Conservation (phyloP, 345 rosid species). For the Dipteronia sinensis region DNA sequence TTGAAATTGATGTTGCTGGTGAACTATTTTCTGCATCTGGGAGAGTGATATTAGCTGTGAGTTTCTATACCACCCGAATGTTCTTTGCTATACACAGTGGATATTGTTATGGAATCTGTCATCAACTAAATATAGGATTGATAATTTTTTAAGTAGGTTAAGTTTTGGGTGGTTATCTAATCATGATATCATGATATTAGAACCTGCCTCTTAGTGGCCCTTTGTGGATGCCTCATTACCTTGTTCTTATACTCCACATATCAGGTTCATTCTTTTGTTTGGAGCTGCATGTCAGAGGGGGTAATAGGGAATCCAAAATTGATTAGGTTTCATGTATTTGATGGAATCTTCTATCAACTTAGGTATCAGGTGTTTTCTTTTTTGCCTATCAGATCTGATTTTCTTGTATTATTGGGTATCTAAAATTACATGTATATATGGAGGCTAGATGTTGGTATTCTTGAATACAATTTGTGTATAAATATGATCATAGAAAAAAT, state of each 20-base stretch:
- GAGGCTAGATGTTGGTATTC: too few species aligned
- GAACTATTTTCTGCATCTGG: conserved; percentile 88
- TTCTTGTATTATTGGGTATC: too few species aligned
- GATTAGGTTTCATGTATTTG: too few species aligned
- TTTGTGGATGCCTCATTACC: not conserved
- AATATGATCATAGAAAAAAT: too few species aligned
- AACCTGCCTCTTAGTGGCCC: not conserved
- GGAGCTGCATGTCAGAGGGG: not conserved
- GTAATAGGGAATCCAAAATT: not conserved
- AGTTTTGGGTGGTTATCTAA: not conserved
- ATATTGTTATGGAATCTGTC: not conserved
- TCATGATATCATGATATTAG: too few species aligned
- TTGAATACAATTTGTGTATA: too few species aligned
- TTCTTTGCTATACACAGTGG: not conserved
- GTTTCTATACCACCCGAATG: conserved; percentile 33
- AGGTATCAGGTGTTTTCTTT: too few species aligned
- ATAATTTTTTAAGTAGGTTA: not conserved
- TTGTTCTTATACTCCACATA: not conserved
- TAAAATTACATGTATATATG: too few species aligned
- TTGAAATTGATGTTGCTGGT: conserved; percentile 93
- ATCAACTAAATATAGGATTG: not conserved
- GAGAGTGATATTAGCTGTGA: conserved; percentile 84
- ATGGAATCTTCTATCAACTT: too few species aligned
- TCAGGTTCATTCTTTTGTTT: not conserved
- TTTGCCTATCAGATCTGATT: too few species aligned